Conservation (phyloP, 495 filamentous ascomycete species). For the Poronia punctata region DNA sequence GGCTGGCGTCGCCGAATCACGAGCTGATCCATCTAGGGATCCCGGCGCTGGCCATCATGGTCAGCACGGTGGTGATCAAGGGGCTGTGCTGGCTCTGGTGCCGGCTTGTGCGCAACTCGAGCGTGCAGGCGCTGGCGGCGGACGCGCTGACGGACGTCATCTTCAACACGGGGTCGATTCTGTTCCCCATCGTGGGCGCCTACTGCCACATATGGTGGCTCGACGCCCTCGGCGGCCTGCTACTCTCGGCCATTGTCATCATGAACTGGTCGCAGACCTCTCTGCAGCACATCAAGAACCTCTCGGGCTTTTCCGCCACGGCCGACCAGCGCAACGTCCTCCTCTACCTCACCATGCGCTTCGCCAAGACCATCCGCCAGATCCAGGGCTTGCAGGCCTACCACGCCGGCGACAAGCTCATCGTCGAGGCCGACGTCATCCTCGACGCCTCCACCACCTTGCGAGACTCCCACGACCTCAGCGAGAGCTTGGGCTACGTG, state of each 20-base stretch:
- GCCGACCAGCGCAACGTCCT: conserved; percentile 78
- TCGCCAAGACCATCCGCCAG: conserved; percentile 79
- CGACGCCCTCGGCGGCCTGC: conserved; percentile 74
- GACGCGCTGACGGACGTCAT: conserved; percentile 54
- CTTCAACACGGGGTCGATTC: conserved; percentile 88
- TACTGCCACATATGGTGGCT: conserved; percentile 77
- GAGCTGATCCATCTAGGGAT: conserved; percentile 62
- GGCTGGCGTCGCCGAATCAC: conserved; percentile 57
- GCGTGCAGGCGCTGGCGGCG: conserved; percentile 67
- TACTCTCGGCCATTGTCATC: conserved; percentile 78
- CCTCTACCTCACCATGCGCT: conserved; percentile 89
- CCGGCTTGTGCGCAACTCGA: conserved; percentile 78
- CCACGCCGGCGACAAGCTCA: conserved; percentile 82
- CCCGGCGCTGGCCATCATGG: conserved; percentile 77
- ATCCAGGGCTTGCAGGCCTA: conserved; percentile 87
- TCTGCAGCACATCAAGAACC: conserved; percentile 69
- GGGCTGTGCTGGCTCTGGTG: conserved; percentile 85
- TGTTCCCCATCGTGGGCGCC: conserved; percentile 75
- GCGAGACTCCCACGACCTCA: conserved; percentile 79
- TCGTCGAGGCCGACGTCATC: conserved; percentile 74
- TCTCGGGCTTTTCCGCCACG: conserved; percentile 74
- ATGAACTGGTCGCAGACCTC: conserved; percentile 76
- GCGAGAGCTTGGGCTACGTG: conserved; percentile 83
- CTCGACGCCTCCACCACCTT: conserved; percentile 71
- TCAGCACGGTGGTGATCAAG: conserved; percentile 74